Evolutionary conservation across 441 rosid species (phyloP), one percentile per base, ranked within the genome.

Genomic region (Caryocar brasiliense): DNA sequence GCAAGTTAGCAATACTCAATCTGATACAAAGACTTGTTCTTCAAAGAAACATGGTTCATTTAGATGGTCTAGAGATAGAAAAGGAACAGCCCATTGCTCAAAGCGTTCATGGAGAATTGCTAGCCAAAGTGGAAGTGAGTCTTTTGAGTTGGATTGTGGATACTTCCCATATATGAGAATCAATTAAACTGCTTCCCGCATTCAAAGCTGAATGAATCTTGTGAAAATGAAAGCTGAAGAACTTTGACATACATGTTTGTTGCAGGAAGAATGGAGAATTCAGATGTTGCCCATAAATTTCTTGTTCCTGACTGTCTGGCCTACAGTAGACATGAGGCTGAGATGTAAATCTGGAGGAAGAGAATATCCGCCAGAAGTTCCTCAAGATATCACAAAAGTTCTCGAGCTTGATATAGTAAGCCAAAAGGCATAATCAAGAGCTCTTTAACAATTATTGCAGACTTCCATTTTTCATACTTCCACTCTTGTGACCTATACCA

Each of bases 261-360:
- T 54, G 46, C 43, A 90, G 94, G 93, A 86, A 42, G 81, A 79
- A 33, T 87, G 98, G 93, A 91, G 96, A 43, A 71, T 85, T 61
- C 83, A 74, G 70, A 86, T 86, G 95, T 69, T 85, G 68, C 98
- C 98, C 7, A 76, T 87, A 53, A 70, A 71, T 24, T 85, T 85
- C 56, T 60, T 83, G 59, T 82, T 81, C 59, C 67, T 85, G 11
- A 85, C 85, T 0, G 91, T 80, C 12, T 65, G 82, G 75, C 94
- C 98, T 4, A 78, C 71, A 6, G 85, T 87, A 3, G 98, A 91
- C 65, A 78, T 87, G 95, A 72, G 85, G 36, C 47, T 87, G 69
- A 76, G 76, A 51, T 82, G 77, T 70, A 83, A 68, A 75, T 54
- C 81, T 22, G 73, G 59, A 53, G 88, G 88, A 40, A 70, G 51